Evolutionary conservation across 768 basidiomycete genomes (phyloP).

Genomic region (Russula dissimulans): DNA sequence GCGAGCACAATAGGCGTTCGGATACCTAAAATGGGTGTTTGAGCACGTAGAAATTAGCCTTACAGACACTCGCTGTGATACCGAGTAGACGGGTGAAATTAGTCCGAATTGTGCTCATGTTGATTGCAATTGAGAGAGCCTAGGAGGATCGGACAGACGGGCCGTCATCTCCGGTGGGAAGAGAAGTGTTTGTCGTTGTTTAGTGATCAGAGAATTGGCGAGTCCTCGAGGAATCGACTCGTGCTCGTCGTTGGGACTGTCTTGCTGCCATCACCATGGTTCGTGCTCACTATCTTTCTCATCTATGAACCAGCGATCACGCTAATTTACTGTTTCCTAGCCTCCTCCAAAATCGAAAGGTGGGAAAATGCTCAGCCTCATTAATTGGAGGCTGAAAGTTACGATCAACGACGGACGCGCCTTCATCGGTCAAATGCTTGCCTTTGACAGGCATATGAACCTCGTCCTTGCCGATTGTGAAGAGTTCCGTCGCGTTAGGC

Average conservation of each 20-base stretch:
- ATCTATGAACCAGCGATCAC: background rate
- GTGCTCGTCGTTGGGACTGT: constrained; percentile 19
- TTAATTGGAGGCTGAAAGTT: constrained; percentile 96
- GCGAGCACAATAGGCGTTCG: constrained; percentile 51
- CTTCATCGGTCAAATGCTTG: constrained; percentile 96
- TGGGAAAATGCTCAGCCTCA: constrained; percentile 94
- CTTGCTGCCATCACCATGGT: constrained; percentile 19
- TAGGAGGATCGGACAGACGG: background rate
- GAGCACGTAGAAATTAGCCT: constrained; percentile 1
- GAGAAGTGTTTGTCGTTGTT: constrained; percentile 1
- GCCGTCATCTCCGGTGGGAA: background rate
- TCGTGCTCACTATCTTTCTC: background rate
- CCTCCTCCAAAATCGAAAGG: constrained; percentile 96
- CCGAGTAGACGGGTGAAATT: constrained; percentile 43
- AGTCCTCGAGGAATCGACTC: constrained; percentile 3
- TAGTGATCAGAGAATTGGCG: background rate
- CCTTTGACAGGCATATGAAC: constrained; percentile 99
- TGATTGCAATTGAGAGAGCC: background rate
- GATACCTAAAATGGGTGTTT: constrained; percentile 32
- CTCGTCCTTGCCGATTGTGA: constrained; percentile 96
- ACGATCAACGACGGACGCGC: constrained; percentile 96
- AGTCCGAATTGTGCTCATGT: constrained; percentile 29
- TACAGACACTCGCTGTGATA: constrained; percentile 21
- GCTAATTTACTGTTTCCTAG: constrained; percentile 31
- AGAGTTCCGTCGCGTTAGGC: constrained; percentile 87